Conservation (phyloP, 1,284 basidiomycete species). For the Lignosus rhinocerotis region DNA sequence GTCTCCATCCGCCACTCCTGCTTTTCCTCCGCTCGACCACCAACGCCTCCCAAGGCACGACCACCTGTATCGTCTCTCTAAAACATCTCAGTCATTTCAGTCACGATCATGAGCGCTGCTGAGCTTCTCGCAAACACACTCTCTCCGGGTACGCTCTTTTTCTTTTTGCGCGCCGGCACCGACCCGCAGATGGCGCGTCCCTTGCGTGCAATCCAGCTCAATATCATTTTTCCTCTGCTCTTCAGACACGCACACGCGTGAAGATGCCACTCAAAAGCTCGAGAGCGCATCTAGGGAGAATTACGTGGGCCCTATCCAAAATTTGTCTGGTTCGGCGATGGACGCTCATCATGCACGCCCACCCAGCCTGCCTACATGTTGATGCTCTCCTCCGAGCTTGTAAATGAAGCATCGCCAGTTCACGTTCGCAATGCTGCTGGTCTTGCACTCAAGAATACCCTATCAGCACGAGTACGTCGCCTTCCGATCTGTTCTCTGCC, state of each 20-base stretch:
- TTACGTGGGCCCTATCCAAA: slow-evolving; percentile 59
- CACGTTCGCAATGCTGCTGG: slow-evolving; percentile 93
- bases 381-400: slow-evolving; percentile 82
- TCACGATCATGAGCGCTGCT: slow-evolving; percentile 80
- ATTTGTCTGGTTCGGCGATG: slow-evolving; percentile 21
- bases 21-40: slow-evolving; percentile 12
- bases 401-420: slow-evolving; percentile 68
- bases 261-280: slow-evolving; percentile 85
- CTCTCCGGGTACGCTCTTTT: slow-evolving; percentile 69
- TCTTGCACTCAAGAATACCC: slow-evolving; percentile 95
- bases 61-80: slow-evolving; percentile 12
- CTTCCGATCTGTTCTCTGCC: slow-evolving; percentile 18
- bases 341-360: slow-evolving; percentile 21
- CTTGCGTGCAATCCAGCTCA: slow-evolving; percentile 6
- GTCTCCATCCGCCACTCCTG: slow-evolving; percentile 19
- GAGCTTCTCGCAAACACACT: slow-evolving; percentile 89
- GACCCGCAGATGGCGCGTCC: slow-evolving; percentile 21
- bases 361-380: slow-evolving; percentile 84
- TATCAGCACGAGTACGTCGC: slow-evolving; percentile 75
- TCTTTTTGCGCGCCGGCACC: slow-evolving; percentile 12
- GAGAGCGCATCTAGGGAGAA: slow-evolving; percentile 83
- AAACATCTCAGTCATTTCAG: slow-evolving; percentile 9
- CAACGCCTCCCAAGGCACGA: slow-evolving; percentile 22
- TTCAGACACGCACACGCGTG: slow-evolving; percentile 81
- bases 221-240: slow-evolving; percentile 9